phyloP scores from a whole-genome alignment of 148 eudicot species.

The Polygonum aviculare region DNA sequence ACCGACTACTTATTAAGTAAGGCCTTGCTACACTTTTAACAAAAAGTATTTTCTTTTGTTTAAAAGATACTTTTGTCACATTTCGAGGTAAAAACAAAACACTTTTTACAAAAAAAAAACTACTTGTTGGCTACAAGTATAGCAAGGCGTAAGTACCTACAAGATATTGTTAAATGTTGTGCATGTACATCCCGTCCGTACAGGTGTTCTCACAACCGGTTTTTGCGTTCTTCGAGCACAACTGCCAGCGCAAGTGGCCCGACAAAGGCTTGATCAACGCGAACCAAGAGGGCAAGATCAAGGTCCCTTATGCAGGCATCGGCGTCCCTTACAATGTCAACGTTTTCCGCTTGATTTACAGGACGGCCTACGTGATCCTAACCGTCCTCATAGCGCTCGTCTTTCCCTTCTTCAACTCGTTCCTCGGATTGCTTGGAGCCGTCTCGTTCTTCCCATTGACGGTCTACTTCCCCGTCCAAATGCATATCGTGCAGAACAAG shows the following conservation, averaged over 20 bases:
- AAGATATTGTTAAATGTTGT: no score
- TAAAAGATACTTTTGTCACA: no score
- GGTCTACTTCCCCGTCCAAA: constrained; percentile 25
- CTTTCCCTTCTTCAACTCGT: constrained; percentile 30
- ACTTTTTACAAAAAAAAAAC: no score
- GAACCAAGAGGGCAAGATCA: constrained; percentile 18
- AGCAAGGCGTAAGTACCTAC: no score
- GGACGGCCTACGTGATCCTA: constrained; percentile 21
- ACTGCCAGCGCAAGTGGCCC: constrained; percentile 16
- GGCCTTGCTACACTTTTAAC: no score
- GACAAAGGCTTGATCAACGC: constrained; percentile 12
- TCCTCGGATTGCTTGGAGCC: constrained; percentile 22
- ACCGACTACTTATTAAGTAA: not conserved
- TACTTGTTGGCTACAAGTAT: no score
- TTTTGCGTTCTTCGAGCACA: constrained; percentile 18
- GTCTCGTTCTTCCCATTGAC: constrained; percentile 28
- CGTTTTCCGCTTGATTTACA: constrained; percentile 20
- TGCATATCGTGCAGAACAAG: constrained; percentile 22
- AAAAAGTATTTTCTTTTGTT: no score
- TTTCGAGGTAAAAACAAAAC: no score
- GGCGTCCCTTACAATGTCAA: constrained; percentile 3
- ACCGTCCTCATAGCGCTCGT: constrained; percentile 23
- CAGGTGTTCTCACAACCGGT: constrained; percentile 32
- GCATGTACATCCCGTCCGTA: no score
- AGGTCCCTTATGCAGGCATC: not conserved